These are phyloP conservation scores for Neospermospora avenae DNA, from an alignment of 2,329 filamentous ascomycete genomes.

Conservation along the genomic window DNA sequence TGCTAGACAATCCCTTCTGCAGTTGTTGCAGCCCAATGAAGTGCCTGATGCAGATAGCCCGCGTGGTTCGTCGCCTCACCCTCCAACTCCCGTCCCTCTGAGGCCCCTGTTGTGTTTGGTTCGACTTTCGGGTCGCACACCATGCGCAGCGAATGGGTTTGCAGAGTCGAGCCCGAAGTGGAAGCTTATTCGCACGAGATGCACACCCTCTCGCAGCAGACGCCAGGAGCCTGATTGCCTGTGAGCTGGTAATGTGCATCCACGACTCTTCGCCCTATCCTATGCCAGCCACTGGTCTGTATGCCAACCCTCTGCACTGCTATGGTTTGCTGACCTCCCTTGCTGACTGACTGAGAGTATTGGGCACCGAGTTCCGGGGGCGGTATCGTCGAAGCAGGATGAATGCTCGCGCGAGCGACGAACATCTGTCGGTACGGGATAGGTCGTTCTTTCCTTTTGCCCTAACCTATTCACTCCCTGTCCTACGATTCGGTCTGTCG, in stretches of 20 bases:
- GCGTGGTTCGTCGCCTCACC: slow-evolving; percentile 25
- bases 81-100: slow-evolving; percentile 3
- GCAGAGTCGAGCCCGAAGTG: slow-evolving; percentile 16
- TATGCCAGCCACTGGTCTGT: background rate
- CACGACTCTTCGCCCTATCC: background rate
- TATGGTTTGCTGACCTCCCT: background rate
- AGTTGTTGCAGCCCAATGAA: slow-evolving; percentile 23
- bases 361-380: background rate
- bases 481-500: background rate
- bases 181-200: background rate
- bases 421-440: slow-evolving; percentile 27
- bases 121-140: background rate
- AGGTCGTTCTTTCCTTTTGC: slow-evolving; percentile 4
- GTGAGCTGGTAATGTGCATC: background rate
- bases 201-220: background rate
- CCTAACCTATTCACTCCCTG: background rate
- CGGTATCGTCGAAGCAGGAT: background rate
- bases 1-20: slow-evolving; percentile 10
- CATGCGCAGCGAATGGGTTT: slow-evolving; percentile 15
- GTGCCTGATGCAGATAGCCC: slow-evolving; percentile 12
- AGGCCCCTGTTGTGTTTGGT: background rate
- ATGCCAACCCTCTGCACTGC: no score
- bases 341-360: slow-evolving; percentile 4
- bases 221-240: slow-evolving; percentile 11
- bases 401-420: slow-evolving; percentile 10